Evolutionary conservation across 129 eudicot genomes (phyloP), one percentile per base, ranked within the genome.

Genomic region (Rutidosis leptorrhynchoides): DNA sequence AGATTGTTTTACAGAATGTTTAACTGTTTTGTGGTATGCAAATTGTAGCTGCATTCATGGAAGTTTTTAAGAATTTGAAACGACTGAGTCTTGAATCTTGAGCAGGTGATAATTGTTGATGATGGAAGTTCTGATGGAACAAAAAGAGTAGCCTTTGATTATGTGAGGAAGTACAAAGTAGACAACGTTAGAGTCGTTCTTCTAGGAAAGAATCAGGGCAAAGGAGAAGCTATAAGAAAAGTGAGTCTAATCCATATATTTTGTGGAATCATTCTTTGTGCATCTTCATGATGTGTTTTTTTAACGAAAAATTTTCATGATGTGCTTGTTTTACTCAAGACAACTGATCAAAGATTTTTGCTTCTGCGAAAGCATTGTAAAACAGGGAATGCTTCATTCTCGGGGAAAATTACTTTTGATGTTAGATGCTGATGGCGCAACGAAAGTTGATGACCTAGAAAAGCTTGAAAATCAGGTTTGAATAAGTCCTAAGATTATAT

Each of bases 381-480:
- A 83, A 86, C 92, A 93, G 99, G 99, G 99, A 51, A 93, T 93
- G 96, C 99, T 93, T 83, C 99, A 93, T 82, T 81, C 97, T 27
- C 83, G 97, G 51, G 97, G 97, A 40, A 84, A 90, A 82, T 70
- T 90, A 37, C 91, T 90, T 64, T 76, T 90, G 27, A 93, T 93
- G 99, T 88, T 93, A 62, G 99, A 93, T 80, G 99, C 99, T 74
- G 99, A 93, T 81, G 99, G 99, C 20, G 99, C 99, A 42, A 93
- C 99, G 45, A 89, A 84, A 83, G 92, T 93, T 62, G 79, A 82
- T 74, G 99, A 93, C 84, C 79, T 89, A 24, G 96, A 82, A 84
- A 93, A 93, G 64, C 99, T 93, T 79, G 99, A 93, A 81, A 86
- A 83, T 35, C 92, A 93, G 99, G 99, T 89, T 68, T 60, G 17